These are phyloP conservation scores for Pisolithus sp. DNA, from an alignment of 768 basidiomycete species.

Conservation along the genomic window DNA sequence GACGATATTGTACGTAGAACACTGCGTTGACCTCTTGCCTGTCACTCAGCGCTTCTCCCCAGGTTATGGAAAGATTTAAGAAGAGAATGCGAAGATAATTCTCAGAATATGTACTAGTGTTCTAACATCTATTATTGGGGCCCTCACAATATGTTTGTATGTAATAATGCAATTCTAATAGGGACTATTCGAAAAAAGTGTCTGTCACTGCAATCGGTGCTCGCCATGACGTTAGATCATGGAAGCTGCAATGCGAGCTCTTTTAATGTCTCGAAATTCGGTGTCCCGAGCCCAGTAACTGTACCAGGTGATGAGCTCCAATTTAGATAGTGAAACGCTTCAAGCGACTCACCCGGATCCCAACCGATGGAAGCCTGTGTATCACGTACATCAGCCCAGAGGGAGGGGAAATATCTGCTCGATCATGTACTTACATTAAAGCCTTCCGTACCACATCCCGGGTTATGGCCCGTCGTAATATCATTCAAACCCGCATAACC, in stretches of 20 bases:
- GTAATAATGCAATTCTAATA: too few species aligned
- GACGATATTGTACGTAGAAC: conserved; percentile 71
- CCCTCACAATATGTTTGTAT: too few species aligned
- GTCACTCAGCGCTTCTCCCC: neutral
- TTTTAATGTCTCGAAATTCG: conserved; percentile 43
- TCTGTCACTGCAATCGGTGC: too few species aligned
- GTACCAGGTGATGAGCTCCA: conserved; percentile 2
- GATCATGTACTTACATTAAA: conserved; percentile 46
- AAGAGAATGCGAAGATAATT: conserved; percentile 81
- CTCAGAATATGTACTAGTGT: neutral
- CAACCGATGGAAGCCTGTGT: conserved; percentile 46
- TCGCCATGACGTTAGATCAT: neutral
- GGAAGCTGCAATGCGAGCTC: conserved; percentile 26
- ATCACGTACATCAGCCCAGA: neutral
- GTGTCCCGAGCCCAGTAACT: conserved; percentile 55
- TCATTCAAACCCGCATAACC: conserved; percentile 42
- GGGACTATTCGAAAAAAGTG: too few species aligned
- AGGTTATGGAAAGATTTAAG: conserved; percentile 98
- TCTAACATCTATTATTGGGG: neutral
- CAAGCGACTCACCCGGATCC: conserved; percentile 45
- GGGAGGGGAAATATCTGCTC: neutral
- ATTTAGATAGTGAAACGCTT: conserved; percentile 2
- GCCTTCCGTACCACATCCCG: conserved; percentile 56
- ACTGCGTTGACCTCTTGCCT: neutral
- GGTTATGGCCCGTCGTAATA: conserved; percentile 50